These are phyloP conservation scores for Raffaelea albimanens DNA, from an alignment of 2,329 filamentous ascomycete species.

Conservation along the genomic window DNA sequence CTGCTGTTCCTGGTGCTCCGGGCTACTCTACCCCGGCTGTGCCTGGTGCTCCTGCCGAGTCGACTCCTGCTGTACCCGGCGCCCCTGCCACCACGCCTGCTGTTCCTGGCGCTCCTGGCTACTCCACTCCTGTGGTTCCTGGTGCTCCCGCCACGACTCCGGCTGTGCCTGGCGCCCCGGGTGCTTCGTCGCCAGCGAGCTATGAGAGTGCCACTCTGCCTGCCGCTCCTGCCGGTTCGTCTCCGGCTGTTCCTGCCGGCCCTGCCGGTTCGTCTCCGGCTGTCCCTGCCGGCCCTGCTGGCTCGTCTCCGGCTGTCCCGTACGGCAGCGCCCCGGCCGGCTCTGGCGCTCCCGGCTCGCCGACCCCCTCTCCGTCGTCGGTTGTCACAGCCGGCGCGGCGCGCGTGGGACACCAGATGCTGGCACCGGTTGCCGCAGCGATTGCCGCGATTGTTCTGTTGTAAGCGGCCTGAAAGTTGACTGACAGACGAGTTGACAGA, in stretches of 20 bases:
- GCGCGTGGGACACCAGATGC: background rate
- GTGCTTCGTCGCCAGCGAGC: background rate
- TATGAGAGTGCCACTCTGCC: background rate
- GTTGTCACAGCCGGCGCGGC: background rate
- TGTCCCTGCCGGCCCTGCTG: background rate
- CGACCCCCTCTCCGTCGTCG: constrained; percentile 18
- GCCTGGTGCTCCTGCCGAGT: background rate
- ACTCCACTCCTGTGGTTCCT: background rate
- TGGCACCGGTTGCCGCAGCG: background rate
- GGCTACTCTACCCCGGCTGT: background rate
- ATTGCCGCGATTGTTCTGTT: background rate
- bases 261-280: background rate
- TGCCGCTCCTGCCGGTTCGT: background rate
- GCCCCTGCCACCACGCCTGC: background rate
- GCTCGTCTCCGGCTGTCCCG: background rate
- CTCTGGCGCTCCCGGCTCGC: background rate
- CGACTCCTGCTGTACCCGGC: background rate
- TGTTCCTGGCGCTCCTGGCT: background rate
- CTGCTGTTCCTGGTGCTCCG: background rate
- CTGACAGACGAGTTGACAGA: too few relatives aligned
- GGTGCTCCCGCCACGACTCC: background rate
- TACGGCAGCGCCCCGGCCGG: background rate
- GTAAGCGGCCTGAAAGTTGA: too few relatives aligned
- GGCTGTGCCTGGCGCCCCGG: background rate
- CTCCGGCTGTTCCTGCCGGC: background rate